Conservation (phyloP, 257 asterid genomes). For the Forsythia viridissima region DNA sequence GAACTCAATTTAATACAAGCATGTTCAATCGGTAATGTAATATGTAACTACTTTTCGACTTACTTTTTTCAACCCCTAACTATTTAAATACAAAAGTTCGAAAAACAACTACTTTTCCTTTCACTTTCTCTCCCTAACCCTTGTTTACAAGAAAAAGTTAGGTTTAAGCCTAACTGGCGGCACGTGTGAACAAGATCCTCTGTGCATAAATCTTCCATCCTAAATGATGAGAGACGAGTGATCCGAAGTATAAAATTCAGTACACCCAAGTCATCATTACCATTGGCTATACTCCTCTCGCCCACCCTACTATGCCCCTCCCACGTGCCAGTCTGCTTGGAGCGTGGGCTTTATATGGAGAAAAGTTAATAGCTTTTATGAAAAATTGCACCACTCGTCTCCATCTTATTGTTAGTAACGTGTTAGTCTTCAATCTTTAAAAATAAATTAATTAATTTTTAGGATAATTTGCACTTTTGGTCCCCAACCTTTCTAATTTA, state of each 20-base stretch:
- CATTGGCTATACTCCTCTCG: not conserved
- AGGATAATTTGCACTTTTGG: no score
- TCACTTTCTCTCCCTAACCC: not conserved
- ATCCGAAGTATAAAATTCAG: constrained; percentile 22
- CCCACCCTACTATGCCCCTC: constrained; percentile 19
- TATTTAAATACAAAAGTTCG: not conserved
- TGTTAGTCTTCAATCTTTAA: no score
- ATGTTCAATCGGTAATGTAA: not conserved
- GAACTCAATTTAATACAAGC: not conserved
- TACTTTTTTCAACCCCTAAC: not conserved
- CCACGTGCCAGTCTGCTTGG: constrained; percentile 38
- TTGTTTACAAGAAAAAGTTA: not conserved
- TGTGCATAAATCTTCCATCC: constrained; percentile 27
- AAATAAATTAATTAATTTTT: no score
- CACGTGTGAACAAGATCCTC: constrained; percentile 34
- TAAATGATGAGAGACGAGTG: constrained; percentile 34
- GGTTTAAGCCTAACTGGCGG: constrained; percentile 32
- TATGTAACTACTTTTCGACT: not conserved
- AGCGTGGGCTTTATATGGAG: constrained; percentile 36
- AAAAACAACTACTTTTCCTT: not conserved
- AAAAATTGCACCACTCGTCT: not conserved
- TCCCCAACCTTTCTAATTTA: no score
- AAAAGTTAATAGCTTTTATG: not conserved
- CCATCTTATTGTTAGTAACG: not conserved
- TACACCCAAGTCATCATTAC: not conserved